Evolutionary conservation across 192 early-diverging fungal genomes (phyloP).

Genomic region (Coemansia sp.): DNA sequence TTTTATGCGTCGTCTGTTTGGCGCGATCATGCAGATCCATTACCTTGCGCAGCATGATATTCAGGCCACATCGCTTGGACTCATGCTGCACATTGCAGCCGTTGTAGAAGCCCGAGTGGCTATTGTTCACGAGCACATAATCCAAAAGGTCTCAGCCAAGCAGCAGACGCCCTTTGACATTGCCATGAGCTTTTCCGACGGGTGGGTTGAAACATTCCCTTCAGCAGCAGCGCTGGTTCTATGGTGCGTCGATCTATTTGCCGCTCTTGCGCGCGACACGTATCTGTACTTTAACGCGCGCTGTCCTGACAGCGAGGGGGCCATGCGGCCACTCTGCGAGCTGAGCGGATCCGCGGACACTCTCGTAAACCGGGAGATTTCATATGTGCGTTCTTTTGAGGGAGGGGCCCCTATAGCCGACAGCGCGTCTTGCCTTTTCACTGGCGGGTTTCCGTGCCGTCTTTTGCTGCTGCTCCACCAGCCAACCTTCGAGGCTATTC

Average conservation of each 20-base stretch:
- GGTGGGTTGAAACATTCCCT: conserved; percentile 38
- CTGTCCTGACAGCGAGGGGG: conserved; percentile 34
- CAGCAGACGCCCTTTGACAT: conserved; percentile 14
- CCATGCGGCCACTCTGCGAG: conserved; percentile 37
- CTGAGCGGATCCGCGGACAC: conserved; percentile 19
- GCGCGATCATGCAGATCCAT: conserved; percentile 50
- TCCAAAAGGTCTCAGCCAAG: conserved; percentile 19
- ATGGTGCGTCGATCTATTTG: conserved; percentile 53
- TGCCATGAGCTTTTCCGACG: conserved; percentile 26
- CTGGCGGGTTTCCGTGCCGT: conserved; percentile 40
- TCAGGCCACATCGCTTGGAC: conserved; percentile 47
- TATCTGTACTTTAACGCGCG: conserved; percentile 49
- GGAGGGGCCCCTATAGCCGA: conserved; percentile 6
- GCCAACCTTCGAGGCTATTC: conserved; percentile 46
- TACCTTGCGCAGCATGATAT: conserved; percentile 50
- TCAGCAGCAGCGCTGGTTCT: conserved; percentile 45
- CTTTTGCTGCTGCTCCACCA: conserved; percentile 48
- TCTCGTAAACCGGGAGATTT: conserved; percentile 18
- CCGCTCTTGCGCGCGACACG: conserved; percentile 46
- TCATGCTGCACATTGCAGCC: conserved; percentile 44
- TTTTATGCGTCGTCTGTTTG: conserved; percentile 46
- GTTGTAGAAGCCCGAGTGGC: conserved; percentile 48
- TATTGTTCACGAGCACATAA: conserved; percentile 36
- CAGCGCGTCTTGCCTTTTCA: conserved; percentile 17
- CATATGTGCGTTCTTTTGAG: conserved; percentile 19